Percentiles rank a stretch among this genome's conserved stretches.
Evolutionary conservation across 2,329 filamentous ascomycete species (phyloP).

Genomic region (Colletotrichum echinochloae): DNA sequence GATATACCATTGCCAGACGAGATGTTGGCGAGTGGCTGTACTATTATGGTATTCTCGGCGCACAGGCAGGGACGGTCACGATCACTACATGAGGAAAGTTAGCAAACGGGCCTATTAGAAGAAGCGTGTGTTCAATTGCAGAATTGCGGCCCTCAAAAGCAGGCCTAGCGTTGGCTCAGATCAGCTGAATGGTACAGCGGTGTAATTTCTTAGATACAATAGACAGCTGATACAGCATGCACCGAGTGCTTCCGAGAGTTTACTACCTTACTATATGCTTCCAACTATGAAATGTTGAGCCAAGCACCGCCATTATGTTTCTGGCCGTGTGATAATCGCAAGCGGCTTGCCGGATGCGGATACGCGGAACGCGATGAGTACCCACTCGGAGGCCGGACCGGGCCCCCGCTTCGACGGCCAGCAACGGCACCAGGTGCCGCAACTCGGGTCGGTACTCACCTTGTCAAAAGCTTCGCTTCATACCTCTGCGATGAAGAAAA

Average conservation of each 20-base stretch:
- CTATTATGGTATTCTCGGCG: background rate
- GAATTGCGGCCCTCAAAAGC: too few relatives aligned
- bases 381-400: background rate
- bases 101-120: background rate
- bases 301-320: background rate
- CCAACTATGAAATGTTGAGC: accelerated
- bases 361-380: background rate
- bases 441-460: background rate
- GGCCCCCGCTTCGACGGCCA: background rate
- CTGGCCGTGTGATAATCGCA: background rate
- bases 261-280: too few relatives aligned
- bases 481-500: background rate
- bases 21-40: slow-evolving; percentile 11
- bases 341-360: background rate
- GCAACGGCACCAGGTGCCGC: background rate
- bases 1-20: slow-evolving; percentile 1
- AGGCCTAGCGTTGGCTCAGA: background rate
- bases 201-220: background rate
- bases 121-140: background rate
- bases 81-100: slow-evolving; percentile 6
- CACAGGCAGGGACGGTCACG: background rate
- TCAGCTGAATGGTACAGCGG: background rate
- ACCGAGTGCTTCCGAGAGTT: background rate
- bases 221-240: background rate
- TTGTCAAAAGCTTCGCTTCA: too few relatives aligned